These are phyloP conservation scores for Protomyces lactucae-debilis DNA, from an alignment of 1,139 yeast genomes.

Conservation along the genomic window DNA sequence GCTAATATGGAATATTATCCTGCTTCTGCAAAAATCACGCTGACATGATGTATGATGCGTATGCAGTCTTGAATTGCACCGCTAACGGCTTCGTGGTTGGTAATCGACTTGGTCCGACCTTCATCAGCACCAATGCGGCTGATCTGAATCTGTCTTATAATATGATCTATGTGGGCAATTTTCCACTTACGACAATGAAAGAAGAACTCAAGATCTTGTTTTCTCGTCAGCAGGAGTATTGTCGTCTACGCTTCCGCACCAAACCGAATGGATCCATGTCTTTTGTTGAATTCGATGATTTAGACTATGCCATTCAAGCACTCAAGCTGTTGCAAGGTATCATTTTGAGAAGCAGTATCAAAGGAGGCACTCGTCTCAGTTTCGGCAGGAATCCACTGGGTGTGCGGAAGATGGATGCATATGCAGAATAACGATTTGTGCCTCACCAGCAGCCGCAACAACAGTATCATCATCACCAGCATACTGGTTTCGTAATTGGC, in stretches of 20 bases:
- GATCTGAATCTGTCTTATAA: constrained; percentile 99
- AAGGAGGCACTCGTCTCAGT: constrained; percentile 91
- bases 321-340: constrained; percentile 89
- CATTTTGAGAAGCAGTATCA: constrained; percentile 58
- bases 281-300: constrained; percentile 96
- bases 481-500: constrained; percentile 14
- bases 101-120: constrained; percentile 26
- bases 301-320: constrained; percentile 86
- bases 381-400: constrained; percentile 96
- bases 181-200: constrained; percentile 98
- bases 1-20: background rate
- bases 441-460: constrained; percentile 4
- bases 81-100: constrained; percentile 13
- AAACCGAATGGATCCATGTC: constrained; percentile 87
- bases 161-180: constrained; percentile 89
- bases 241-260: constrained; percentile 77
- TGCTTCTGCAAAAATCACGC: background rate
- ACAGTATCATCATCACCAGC: too few relatives aligned
- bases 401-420: constrained; percentile 49
- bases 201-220: constrained; percentile 83
- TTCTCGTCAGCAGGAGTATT: constrained; percentile 85
- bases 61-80: background rate
- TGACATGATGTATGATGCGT: background rate
- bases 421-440: background rate
- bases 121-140: constrained; percentile 67